Evolutionary conservation across 768 basidiomycete species (phyloP), one percentile per base, ranked within the genome.

Genomic region (Pulveroboletus sp.): DNA sequence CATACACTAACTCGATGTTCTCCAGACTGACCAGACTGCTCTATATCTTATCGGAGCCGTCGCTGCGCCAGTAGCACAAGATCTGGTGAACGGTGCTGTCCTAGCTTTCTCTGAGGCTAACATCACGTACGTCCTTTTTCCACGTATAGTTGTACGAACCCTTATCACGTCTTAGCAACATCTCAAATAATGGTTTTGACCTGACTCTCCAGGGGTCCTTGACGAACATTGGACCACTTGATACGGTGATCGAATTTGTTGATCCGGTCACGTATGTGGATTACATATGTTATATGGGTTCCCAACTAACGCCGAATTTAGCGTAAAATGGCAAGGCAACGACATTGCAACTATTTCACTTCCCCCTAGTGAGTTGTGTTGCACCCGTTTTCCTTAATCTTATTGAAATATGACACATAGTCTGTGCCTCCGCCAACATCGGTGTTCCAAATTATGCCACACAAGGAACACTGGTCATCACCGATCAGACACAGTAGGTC

Each of bases 11-110:
- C 18, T 26, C 24, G 17, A 18, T 8, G 38, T 41, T 43, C 6
- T 51, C 18, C 36, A 85, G 79, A 82, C 80, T 2, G 86, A 87
- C 62, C 59, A 74, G 53, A 81, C 81, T 2, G 78, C 76, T 0
- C 66, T 89, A 24, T 85, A 78, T 66, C 73, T 87, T 43, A 82
- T 87, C 36, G 83, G 84, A n/a, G 83, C 79, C 4, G 82, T 87
- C 28, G 82, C 84, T 37, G 81, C 76, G 15, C 83, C 85, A 13
- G 69, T 83, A 27, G 77, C 81, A 3, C 86, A 86, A 64, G 70
- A 74, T 56, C 73, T 89, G 14, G 84, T 88, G 24, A 76, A 82
- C 41, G 72, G 71, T 17, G 73, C 85, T 1, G 54, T 71, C 6
- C 61, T 88, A 43, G 68, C 71, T 8, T 87, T 86, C 62, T 72